Conservation (phyloP, 257 asterid genomes). For the Ocimum tenuiflorum region DNA sequence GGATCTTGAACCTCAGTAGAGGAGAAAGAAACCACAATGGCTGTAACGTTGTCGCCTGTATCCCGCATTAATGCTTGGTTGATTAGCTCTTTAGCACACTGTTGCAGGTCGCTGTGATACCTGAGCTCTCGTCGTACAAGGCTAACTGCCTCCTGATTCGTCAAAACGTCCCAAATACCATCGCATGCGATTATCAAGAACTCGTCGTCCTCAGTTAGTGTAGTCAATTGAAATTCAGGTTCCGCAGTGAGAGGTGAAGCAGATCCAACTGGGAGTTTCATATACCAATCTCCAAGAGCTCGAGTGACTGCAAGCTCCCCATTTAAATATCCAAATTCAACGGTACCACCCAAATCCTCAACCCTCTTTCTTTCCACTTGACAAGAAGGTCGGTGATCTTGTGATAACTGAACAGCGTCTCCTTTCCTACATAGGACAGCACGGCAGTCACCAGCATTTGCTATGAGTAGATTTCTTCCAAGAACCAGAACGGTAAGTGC, state of each 20-base stretch:
- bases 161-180: slow-evolving; percentile 89
- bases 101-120: slow-evolving; percentile 52
- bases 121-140: slow-evolving; percentile 58
- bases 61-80: slow-evolving; percentile 49
- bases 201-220: slow-evolving; percentile 75
- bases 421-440: slow-evolving; percentile 90
- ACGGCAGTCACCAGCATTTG: slow-evolving; percentile 94
- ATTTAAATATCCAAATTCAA: slow-evolving; percentile 71
- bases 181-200: slow-evolving; percentile 86
- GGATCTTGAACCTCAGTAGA: no score
- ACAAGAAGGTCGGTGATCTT: slow-evolving; percentile 76
- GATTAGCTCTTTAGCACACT: slow-evolving; percentile 67
- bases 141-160: slow-evolving; percentile 80
- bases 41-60: slow-evolving; percentile 69
- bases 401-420: slow-evolving; percentile 75
- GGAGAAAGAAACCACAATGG: slow-evolving; percentile 66
- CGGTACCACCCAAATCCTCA: slow-evolving; percentile 67
- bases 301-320: slow-evolving; percentile 89
- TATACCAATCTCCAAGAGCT: slow-evolving; percentile 93
- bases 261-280: slow-evolving; percentile 78
- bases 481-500: slow-evolving; percentile 73
- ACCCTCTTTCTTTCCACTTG: slow-evolving; percentile 58
- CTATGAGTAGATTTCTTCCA: slow-evolving; percentile 64
- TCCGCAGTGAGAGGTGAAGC: slow-evolving; percentile 81
- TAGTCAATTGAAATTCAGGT: slow-evolving; percentile 57